phyloP scores from a whole-genome alignment of 2,329 filamentous ascomycete species.

The Colletotrichum tropicicola region DNA sequence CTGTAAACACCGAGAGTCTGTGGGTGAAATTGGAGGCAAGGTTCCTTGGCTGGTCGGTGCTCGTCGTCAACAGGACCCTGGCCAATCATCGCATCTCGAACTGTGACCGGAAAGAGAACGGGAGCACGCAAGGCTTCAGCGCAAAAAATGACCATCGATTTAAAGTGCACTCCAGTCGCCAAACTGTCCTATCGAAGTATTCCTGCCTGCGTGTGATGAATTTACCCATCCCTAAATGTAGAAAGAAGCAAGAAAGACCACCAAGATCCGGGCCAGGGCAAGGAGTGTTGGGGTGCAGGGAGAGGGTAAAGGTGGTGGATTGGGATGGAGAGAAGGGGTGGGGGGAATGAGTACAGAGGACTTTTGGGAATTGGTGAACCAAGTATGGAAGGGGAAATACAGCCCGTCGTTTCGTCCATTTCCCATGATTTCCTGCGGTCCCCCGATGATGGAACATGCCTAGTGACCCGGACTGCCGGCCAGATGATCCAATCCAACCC shows the following conservation, averaged over 20 bases:
- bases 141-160: conserved; percentile 41
- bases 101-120: background rate
- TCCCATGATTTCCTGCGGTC: background rate
- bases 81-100: background rate
- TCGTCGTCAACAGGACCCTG: background rate
- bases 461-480: conserved; percentile 17
- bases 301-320: conserved; percentile 26
- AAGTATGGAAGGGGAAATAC: conserved; percentile 20
- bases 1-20: background rate
- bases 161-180: conserved; percentile 61
- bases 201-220: conserved; percentile 47
- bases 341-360: background rate
- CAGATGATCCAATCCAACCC: conserved; percentile 26
- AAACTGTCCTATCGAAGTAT: conserved; percentile 58
- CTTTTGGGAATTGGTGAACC: conserved; percentile 19
- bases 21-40: conserved; percentile 8
- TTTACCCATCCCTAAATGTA: conserved; percentile 42
- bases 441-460: background rate
- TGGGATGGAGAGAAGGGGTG: background rate
- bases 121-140: background rate
- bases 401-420: conserved; percentile 21
- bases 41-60: conserved; percentile 9
- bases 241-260: conserved; percentile 35
- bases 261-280: conserved; percentile 30
- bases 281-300: conserved; percentile 26